phyloP scores from a whole-genome alignment of 345 rosid genomes.

The Rhodamnia rubescens region DNA sequence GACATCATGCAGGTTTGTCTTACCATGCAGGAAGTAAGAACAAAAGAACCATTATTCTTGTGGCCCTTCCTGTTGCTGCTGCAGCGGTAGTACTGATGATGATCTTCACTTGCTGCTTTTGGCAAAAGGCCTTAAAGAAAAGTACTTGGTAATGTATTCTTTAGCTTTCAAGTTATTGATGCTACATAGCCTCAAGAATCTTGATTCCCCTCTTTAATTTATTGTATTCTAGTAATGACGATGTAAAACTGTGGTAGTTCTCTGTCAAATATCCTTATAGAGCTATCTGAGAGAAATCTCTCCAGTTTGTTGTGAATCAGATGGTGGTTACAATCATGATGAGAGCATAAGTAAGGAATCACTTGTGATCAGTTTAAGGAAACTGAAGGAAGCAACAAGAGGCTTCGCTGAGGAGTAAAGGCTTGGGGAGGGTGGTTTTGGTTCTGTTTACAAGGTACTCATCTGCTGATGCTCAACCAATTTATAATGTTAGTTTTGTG shows the following conservation, averaged over 20 bases:
- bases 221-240: neutral
- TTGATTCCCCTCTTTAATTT: neutral
- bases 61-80: conserved; percentile 5
- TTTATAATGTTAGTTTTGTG: neutral
- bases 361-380: conserved; percentile 12
- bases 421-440: conserved; percentile 38
- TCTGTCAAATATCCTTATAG: neutral
- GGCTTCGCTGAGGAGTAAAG: conserved; percentile 19
- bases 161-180: neutral
- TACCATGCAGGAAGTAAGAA: conserved; percentile 8
- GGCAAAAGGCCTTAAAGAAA: conserved; percentile 4
- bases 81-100: neutral
- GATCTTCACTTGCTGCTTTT: conserved; percentile 7
- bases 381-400: conserved; percentile 19
- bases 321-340: neutral
- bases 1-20: neutral
- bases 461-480: neutral
- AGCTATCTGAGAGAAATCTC: neutral
- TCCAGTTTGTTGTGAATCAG: neutral
- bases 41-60: neutral
- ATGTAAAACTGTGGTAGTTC: neutral
- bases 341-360: conserved; percentile 4
- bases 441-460: conserved; percentile 23
- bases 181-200: neutral
- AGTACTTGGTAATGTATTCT: conserved; percentile 1